phyloP scores from a whole-genome alignment of 495 filamentous ascomycete genomes.

The Penicillium verhagenii region DNA sequence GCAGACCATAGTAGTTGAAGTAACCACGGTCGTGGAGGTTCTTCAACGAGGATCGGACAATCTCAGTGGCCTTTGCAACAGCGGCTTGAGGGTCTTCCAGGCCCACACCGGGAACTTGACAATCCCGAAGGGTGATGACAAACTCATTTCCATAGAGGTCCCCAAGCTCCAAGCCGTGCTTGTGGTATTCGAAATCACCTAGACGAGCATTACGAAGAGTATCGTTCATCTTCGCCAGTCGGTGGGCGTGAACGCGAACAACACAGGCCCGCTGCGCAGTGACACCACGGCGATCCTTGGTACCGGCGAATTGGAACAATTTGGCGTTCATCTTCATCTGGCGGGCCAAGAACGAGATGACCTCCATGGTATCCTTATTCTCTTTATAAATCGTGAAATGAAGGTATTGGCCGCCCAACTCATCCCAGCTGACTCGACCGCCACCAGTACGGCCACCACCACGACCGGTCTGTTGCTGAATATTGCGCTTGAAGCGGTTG shows the following conservation, averaged over 20 bases:
- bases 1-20: constrained; percentile 94
- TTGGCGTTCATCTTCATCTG: constrained; percentile 65
- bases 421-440: constrained; percentile 52
- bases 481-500: constrained; percentile 38
- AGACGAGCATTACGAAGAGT: constrained; percentile 62
- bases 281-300: constrained; percentile 87
- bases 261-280: constrained; percentile 84
- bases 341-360: constrained; percentile 67
- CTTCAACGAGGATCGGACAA: constrained; percentile 55
- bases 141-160: constrained; percentile 90
- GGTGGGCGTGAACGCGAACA: constrained; percentile 59
- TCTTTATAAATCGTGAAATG: constrained; percentile 97
- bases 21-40: constrained; percentile 67
- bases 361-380: constrained; percentile 98
- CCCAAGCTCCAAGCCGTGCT: constrained; percentile 71
- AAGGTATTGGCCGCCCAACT: constrained; percentile 73
- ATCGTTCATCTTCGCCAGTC: constrained; percentile 61
- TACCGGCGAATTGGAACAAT: constrained; percentile 82
- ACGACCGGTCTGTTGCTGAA: constrained; percentile 23
- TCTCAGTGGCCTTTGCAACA: constrained; percentile 43
- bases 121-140: constrained; percentile 82
- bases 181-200: constrained; percentile 73
- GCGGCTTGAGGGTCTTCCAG: constrained; percentile 36
- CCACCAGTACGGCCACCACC: constrained; percentile 23
- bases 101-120: constrained; percentile 56